Evolutionary conservation across 2,329 filamentous ascomycete genomes (phyloP), one percentile per base, ranked within the genome.

Genomic region (Penicillium frequentans): DNA sequence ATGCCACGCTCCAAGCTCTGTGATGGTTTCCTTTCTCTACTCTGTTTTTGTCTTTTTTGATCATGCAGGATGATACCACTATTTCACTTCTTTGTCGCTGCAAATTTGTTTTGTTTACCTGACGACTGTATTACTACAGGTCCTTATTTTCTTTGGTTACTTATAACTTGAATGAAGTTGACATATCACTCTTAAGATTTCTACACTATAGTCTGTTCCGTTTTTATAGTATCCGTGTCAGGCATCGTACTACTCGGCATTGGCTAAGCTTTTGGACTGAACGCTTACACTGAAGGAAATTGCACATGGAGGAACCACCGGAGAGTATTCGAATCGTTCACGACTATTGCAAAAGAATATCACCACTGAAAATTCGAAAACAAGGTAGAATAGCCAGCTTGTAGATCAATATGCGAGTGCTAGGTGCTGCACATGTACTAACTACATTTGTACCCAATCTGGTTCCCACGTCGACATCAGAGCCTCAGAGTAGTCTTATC

Each of bases 61-160:
- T 55, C 60, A 62, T 67, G 66, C 70, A 68, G 69, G 67, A 68
- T 72, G 71, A 74, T 72, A 74, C 71, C 70, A 71, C 63, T 68
- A 67, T 66, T 63, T 61, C 61, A 49, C 64, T 54, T 54, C 19
- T 23, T 42, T 39, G 39, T 42, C 56, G 55, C 57, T 60, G 63
- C 60, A 60, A 57, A 62, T 62, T 33, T 60, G 55, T 54, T 33
- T 16, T 33, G 31, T 59, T 55, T 56, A 63, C 47, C 55, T 62
- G 59, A 62, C 35, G 53, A 63, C 59, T 61, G 57, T 64, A 64
- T 66, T 55, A 64, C 60, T 54, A 63, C 48, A 50, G 23, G 24
- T 58, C 43, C 57, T 57, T 51, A 62, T 52, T 58, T 49, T 53
- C 37, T 23, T 51, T 57, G 26, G 44, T 53, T 49, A 54, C 47